Base-by-base conservation (phyloP, 495 filamentous ascomycete species). In the Penicillium fimorum region DNA sequence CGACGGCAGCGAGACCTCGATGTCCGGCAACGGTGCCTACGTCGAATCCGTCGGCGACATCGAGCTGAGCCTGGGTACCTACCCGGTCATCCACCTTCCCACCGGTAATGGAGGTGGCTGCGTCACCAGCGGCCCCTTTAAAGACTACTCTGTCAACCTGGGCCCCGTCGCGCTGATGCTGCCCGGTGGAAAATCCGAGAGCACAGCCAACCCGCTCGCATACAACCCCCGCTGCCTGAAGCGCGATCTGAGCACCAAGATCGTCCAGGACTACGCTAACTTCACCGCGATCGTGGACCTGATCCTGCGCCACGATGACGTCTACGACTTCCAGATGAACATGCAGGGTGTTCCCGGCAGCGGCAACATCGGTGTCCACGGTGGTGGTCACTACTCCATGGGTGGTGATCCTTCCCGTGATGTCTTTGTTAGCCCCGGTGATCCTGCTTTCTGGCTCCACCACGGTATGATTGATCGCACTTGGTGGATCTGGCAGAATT, bases 401-500 rank as follows among this genome's bases (percentile, higher is more conserved):
- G 87, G 79, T 30, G 86, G 82, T 37, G 81, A 87, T 65, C 79
- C 82, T 0, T 80, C 78, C 3, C 77, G 81, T 20, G 86, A 88
- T 66, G 62, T 84, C 35, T 87, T 76, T 58, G 75, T 73, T 18
- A 82, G 77, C 29, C 80, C 85, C 3, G 82, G 83, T 7, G 87
- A 90, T 55, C 86, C 87, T 7, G 79, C 74, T 12, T 90, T 91
- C 69, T 90, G 74, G 61, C 75, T 86, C 20, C 87, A 90, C 66
- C 87, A 91, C 65, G 82, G 77, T 5, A 82, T 83, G 75, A 80
- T 92, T 52, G 88, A 91, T 68, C 81, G 82, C 37, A 63, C 83
- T 4, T 90, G 79, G 75, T 87, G 84, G 80, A 83, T 84, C 25
- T 90, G 88, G 87, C 86, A 90, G 71, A 81, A 76, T 47, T 61